Base-by-base conservation (phyloP, 1,139 yeast genomes). In the Pichia sp. region DNA sequence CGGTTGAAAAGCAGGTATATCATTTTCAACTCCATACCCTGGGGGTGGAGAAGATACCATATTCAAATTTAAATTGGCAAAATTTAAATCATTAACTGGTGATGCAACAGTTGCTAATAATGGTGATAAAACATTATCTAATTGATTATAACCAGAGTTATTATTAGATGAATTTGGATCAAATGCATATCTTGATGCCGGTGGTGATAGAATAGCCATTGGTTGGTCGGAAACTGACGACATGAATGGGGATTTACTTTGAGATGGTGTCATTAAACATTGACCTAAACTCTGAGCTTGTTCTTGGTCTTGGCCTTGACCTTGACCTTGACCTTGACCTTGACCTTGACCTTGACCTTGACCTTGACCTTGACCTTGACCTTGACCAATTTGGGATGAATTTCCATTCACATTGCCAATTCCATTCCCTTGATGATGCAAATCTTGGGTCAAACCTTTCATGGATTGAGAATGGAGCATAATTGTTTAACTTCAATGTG, bases 101-200 rank as follows among this genome's bases (percentile, higher is more conserved):
- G 51, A 48, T 25, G 39, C 23, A 23, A 42, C 42, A 5, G 42
- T 39, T 29, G 47, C 45, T 18, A 37, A 36, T 15, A 46, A 25
- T 27, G 47, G 44, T 11, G 46, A 40, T n/a, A 44, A 24, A 13
- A 46, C 32, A 42, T 40, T 22, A 35, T 40, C 40, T 23, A 42
- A 40, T 43, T 46, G 40, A 54, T 51, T 26, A 62, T 36, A 36
- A 3, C 26, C 26, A 7, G 39, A 36, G 13, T 13, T 35, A 58
- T 56, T 16, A 56, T 18, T 29, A 22, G 35, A 42, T 4, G 27
- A 30, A 18, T 40, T 44, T 1, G 64, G 61, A 27, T 67, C 71
- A 54, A 67, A 68, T 6, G 70, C 68, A 53, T 68, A 68, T 26
- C 72, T 51, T 13, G 72, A 68, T 1, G 67, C 66, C 9, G 71